Conservation (phyloP, 768 basidiomycete species). For the Phylloporus sp. region DNA sequence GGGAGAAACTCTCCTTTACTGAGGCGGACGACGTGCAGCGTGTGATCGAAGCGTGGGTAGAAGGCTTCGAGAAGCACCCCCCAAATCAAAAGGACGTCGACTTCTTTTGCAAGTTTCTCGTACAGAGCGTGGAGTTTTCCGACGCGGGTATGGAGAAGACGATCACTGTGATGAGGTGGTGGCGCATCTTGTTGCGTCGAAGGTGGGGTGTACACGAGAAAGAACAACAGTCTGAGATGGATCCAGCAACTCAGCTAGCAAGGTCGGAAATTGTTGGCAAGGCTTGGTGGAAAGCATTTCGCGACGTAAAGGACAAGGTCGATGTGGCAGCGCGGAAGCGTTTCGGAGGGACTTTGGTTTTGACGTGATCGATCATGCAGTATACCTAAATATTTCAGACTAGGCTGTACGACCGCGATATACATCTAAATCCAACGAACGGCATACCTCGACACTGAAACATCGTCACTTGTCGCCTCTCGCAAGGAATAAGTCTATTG, state of each 20-base stretch:
- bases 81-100: slow-evolving; percentile 73
- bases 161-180: slow-evolving; percentile 73
- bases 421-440: too few relatives aligned
- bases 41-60: slow-evolving; percentile 74
- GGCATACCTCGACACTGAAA: not conserved
- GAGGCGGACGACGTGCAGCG: slow-evolving; percentile 69
- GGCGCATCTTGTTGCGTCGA: slow-evolving; percentile 64
- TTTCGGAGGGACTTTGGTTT: slow-evolving; percentile 67
- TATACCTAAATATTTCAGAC: not conserved
- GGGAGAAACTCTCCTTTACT: slow-evolving; percentile 53
- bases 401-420: too few relatives aligned
- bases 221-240: slow-evolving; percentile 29
- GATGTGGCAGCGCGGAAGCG: slow-evolving; percentile 58
- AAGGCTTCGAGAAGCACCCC: slow-evolving; percentile 49
- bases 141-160: slow-evolving; percentile 70
- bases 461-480: slow-evolving; percentile 41
- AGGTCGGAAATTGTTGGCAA: slow-evolving; percentile 46
- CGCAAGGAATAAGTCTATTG: slow-evolving; percentile 51
- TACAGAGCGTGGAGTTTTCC: slow-evolving; percentile 59
- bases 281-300: slow-evolving; percentile 81
- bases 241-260: slow-evolving; percentile 27
- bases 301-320: slow-evolving; percentile 60
- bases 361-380: slow-evolving; percentile 41
- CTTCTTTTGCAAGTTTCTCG: slow-evolving; percentile 67
- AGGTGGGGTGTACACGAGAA: slow-evolving; percentile 57